phyloP scores from a whole-genome alignment of 116 monocot genomes.

The Papilionanthe hybrid region DNA sequence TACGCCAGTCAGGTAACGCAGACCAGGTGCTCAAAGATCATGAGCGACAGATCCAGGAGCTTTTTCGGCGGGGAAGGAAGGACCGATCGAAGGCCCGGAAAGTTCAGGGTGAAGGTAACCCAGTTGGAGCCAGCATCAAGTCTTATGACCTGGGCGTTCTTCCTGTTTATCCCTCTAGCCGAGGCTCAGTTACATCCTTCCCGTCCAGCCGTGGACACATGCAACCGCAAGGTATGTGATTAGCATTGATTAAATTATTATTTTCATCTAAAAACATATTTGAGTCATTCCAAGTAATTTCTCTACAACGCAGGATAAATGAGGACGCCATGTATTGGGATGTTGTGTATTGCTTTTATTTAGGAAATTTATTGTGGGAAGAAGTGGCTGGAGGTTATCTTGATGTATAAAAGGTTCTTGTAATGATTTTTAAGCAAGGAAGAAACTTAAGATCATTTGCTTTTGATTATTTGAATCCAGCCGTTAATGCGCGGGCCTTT shows the following conservation, averaged over 20 bases:
- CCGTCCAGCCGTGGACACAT: constrained; percentile 38
- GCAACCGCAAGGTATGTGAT: constrained; percentile 11
- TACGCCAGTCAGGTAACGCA: constrained; percentile 56
- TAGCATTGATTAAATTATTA: too few relatives aligned
- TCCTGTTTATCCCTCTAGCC: constrained; percentile 70
- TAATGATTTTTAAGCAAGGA: too few relatives aligned
- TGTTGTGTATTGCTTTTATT: too few relatives aligned
- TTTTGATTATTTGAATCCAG: too few relatives aligned
- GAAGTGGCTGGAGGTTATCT: too few relatives aligned
- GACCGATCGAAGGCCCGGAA: constrained; percentile 63
- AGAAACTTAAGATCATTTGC: too few relatives aligned
- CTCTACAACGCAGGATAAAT: too few relatives aligned
- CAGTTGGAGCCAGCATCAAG: constrained; percentile 16
- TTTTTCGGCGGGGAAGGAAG: constrained; percentile 50
- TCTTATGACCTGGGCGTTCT: constrained; percentile 40
- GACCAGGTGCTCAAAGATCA: constrained; percentile 96
- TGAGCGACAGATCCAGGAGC: constrained; percentile 86
- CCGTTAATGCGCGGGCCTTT: too few relatives aligned
- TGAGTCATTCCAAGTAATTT: not conserved
- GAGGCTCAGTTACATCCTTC: constrained; percentile 40
- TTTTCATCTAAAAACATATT: not conserved
- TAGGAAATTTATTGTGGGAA: too few relatives aligned
- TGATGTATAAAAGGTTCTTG: too few relatives aligned
- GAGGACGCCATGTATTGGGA: too few relatives aligned
- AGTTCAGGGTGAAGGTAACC: constrained; percentile 37